phyloP scores from a whole-genome alignment of 2,329 filamentous ascomycete species.

The Epichloe typhina region DNA sequence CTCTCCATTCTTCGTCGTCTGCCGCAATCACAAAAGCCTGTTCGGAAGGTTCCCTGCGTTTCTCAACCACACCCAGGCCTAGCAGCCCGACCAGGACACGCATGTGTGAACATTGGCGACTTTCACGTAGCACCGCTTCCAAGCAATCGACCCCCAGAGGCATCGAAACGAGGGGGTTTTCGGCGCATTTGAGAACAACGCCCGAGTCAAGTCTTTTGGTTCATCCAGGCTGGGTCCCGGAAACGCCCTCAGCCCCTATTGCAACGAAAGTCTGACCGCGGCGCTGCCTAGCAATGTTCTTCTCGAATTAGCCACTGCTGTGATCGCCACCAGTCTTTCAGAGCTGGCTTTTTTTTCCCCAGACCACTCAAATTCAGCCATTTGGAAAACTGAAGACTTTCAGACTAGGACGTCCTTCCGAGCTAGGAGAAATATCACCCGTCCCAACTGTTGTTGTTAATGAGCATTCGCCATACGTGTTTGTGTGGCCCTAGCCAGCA shows the following conservation, averaged over 20 bases:
- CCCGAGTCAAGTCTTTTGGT: neutral
- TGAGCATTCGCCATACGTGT: neutral
- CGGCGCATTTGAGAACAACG: neutral
- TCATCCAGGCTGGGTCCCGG: neutral
- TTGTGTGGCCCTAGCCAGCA: neutral
- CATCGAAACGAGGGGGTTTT: slow-evolving; percentile 6
- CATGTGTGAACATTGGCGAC: slow-evolving; percentile 12
- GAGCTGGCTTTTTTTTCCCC: neutral
- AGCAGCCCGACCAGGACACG: slow-evolving; percentile 8
- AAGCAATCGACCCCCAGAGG: slow-evolving; percentile 17
- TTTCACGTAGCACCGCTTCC: slow-evolving; percentile 22
- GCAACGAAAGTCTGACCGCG: neutral
- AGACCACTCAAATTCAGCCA: too few species aligned
- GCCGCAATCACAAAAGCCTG: neutral
- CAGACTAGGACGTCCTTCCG: too few species aligned
- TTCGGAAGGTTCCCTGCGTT: slow-evolving; percentile 9
- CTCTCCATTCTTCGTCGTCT: neutral
- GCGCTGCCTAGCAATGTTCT: neutral
- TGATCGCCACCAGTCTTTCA: neutral
- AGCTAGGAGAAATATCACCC: too few species aligned
- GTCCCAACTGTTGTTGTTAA: neutral
- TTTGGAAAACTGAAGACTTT: neutral
- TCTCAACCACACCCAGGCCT: slow-evolving; percentile 11
- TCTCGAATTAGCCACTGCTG: neutral
- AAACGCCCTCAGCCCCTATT: neutral